Evolutionary conservation across 169 alveolate genomes (phyloP).

Genomic region (Babesia ovis): DNA sequence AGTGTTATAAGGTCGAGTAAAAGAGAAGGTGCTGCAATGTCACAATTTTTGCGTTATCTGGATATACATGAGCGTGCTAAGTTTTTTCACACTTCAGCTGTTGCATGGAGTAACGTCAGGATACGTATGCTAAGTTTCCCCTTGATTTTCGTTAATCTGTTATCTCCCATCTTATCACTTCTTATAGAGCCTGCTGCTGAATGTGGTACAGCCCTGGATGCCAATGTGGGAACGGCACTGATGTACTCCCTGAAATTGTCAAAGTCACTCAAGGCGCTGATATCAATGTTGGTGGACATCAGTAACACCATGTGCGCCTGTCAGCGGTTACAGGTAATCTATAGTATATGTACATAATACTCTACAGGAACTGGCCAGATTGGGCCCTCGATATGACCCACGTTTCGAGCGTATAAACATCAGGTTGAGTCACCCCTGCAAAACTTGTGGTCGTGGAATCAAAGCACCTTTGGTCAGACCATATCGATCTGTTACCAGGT

Average conservation of each 20-base stretch:
- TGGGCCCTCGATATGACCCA: conserved; percentile 3
- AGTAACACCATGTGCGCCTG: conserved; percentile 59
- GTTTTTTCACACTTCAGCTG: conserved; percentile 47
- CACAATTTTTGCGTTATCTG: conserved; percentile 48
- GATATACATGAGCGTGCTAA: conserved; percentile 44
- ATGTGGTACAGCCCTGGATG: conserved; percentile 20
- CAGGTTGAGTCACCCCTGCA: background rate
- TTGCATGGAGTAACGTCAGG: conserved; percentile 61
- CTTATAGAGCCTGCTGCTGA: background rate
- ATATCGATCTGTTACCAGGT: background rate
- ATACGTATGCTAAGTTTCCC: conserved; percentile 54
- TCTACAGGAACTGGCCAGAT: conserved; percentile 6
- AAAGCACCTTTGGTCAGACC: background rate
- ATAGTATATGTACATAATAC: background rate
- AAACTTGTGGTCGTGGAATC: background rate
- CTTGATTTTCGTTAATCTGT: conserved; percentile 36
- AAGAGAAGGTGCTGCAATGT: conserved; percentile 42
- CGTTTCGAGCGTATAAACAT: background rate
- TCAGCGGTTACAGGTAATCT: conserved; percentile 58
- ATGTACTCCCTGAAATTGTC: conserved; percentile 56
- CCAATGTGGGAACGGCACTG: conserved; percentile 53
- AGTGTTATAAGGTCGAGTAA: conserved; percentile 44
- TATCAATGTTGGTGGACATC: conserved; percentile 44
- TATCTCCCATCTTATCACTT: conserved; percentile 45
- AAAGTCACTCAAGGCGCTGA: conserved; percentile 35